phyloP scores from a whole-genome alignment of 2,329 filamentous ascomycete genomes.

The Aspergillus sp. region DNA sequence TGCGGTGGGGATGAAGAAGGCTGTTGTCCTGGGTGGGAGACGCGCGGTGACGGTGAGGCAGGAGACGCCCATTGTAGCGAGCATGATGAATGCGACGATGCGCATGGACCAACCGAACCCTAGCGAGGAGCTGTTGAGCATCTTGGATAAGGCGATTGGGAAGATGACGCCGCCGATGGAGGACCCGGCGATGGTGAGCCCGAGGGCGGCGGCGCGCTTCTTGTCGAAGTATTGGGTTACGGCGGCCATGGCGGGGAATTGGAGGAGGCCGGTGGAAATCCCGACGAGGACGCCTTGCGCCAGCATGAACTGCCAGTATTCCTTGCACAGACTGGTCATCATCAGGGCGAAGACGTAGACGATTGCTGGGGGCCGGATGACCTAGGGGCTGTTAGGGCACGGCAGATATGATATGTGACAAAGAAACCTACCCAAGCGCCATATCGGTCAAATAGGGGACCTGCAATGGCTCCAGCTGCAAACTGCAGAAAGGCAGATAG shows the following conservation, averaged over 20 bases:
- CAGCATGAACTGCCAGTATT: conserved; percentile 55
- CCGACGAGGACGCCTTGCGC: conserved; percentile 26
- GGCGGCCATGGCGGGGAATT: conserved; percentile 48
- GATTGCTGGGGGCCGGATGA: conserved; percentile 16
- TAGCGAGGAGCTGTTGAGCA: conserved; percentile 49
- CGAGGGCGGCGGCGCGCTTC: conserved; percentile 49
- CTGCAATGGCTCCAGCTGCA: conserved; percentile 19
- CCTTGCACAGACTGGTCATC: conserved; percentile 59
- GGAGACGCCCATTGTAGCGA: conserved; percentile 46
- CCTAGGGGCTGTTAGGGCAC: conserved; percentile 2
- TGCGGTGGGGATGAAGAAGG: conserved; percentile 3
- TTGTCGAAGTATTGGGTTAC: conserved; percentile 52
- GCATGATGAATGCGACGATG: conserved; percentile 53
- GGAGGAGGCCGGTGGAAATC: conserved; percentile 40
- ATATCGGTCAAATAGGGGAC: conserved; percentile 26
- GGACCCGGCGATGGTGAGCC: conserved; percentile 49
- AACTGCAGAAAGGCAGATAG: conserved; percentile 33
- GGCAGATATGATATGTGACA: not conserved
- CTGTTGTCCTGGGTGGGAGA: conserved; percentile 15
- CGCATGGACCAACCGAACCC: conserved; percentile 56
- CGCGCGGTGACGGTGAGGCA: conserved; percentile 23
- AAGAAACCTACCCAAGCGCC: conserved; percentile 19
- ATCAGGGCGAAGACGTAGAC: conserved; percentile 59
- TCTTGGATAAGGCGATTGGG: conserved; percentile 46
- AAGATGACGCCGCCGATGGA: conserved; percentile 56